Percentiles rank a stretch among this genome's conserved stretches.
phyloP scores from a whole-genome alignment of 2,329 filamentous ascomycete genomes.

The Aspergillus versicolor region DNA sequence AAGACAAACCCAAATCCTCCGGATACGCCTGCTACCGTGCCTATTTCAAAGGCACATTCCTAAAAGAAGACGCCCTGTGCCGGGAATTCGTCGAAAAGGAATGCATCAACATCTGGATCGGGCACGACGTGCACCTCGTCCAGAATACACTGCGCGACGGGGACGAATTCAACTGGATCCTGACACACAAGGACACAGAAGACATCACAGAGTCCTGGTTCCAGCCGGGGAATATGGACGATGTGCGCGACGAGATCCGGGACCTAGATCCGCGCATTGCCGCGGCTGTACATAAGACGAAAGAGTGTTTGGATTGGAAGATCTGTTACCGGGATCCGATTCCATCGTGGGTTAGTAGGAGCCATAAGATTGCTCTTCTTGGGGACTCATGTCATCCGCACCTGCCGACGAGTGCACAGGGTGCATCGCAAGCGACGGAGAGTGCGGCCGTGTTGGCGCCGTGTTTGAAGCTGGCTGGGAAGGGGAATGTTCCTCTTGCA shows the following conservation, averaged over 20 bases:
- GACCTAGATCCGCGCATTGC: background rate
- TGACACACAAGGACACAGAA: background rate
- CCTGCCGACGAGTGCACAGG: background rate
- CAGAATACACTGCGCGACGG: background rate
- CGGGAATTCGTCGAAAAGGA: background rate
- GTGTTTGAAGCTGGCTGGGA: background rate
- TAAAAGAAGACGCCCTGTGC: background rate
- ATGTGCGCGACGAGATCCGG: background rate
- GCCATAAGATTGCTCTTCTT: background rate
- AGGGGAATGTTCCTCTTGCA: background rate
- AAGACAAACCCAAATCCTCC: background rate
- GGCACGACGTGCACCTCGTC: background rate
- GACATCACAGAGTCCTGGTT: background rate
- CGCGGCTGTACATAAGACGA: background rate
- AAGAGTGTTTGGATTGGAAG: background rate
- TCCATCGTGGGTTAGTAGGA: background rate
- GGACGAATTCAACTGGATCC: background rate
- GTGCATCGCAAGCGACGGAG: background rate
- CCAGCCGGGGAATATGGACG: background rate
- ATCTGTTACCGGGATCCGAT: background rate
- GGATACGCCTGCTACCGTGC: background rate
- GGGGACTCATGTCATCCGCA: background rate
- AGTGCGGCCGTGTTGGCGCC: background rate
- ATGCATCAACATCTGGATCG: background rate
- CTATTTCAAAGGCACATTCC: background rate